Base-by-base conservation (phyloP, 1,139 yeast species). In the Scheffersomyces titani region DNA sequence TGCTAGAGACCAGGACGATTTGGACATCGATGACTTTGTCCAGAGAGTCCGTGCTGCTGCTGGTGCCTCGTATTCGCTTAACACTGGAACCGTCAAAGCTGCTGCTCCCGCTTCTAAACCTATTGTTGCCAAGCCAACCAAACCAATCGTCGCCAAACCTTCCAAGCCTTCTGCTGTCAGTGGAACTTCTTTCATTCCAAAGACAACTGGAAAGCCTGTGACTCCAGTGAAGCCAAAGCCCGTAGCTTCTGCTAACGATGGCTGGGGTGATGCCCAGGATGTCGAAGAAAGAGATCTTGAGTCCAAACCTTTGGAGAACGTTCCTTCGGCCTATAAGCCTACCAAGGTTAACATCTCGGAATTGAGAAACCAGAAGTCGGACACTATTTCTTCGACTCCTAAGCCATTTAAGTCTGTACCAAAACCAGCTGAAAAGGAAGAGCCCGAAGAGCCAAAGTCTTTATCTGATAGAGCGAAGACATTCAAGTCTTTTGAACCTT, bases 1-100 rank as follows among this genome's bases (percentile, higher is more conserved):
- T 50, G 99, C 98, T n/a, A 86, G 98, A 74, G 96, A 91, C 68
- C 82, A 85, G 55, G 97, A 92, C 67, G 99, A 96, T 70, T 82
- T 96, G 70, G 90, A 90, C 64, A 90, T 89, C 52, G 81, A 83
- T 44, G 96, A 90, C 59, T 84, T 94, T 61, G 73, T 92, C 63
- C 81, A 86, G 55, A 87, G 92, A 65, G 87, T 96, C 53, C 87
- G 91, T 62, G 89, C 92, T 63, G 97, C 99, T 48, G 90, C 98
- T 1, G 99, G 99, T 65, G 97, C 99, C 22, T 87, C 97, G 69
- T 94, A 94, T 75, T 88, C 97, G 4, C 84, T 87, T 55, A 90
- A 87, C 70, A 61, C 70, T 36, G 47, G 58, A 18, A 57, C 63
- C 20, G 40, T 30, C 40, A 30, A 30, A 30, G 16, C 57, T 5